A percentile compares a stretch with the other conserved stretches of the same genome.
These are phyloP conservation scores for Acanthamoeba culbertsoni DNA, from an alignment of 208 protist genomes.

Conservation along the genomic window DNA sequence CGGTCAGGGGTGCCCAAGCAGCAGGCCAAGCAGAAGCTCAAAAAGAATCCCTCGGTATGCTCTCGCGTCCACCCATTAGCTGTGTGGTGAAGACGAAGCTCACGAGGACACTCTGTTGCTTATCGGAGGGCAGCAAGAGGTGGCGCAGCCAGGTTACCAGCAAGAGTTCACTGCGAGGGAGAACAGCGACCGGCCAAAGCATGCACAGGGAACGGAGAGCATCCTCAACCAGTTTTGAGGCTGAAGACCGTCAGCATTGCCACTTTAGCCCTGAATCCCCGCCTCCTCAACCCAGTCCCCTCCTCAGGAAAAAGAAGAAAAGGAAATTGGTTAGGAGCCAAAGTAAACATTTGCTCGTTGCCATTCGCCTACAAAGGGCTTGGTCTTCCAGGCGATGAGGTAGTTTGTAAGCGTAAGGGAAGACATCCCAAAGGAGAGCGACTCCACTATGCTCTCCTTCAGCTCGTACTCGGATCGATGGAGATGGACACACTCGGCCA, in stretches of 20 bases:
- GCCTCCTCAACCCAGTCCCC: background rate
- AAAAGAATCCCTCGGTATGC: background rate
- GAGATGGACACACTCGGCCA: background rate
- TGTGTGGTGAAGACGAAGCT: background rate
- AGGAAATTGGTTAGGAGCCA: too few species aligned
- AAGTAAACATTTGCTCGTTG: background rate
- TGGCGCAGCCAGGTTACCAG: background rate
- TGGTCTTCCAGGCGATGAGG: constrained; percentile 9
- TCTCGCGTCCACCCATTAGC: background rate
- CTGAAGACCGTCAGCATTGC: background rate
- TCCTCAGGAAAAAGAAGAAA: background rate
- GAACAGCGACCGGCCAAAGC: background rate
- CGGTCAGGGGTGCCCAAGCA: background rate
- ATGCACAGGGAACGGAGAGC: background rate
- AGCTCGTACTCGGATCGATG: constrained; percentile 20
- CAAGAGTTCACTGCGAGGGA: background rate
- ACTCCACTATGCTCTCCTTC: constrained; percentile 4
- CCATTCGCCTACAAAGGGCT: background rate
- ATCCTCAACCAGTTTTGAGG: background rate
- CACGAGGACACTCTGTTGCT: too few species aligned
- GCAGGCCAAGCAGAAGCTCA: background rate
- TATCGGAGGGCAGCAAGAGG: background rate
- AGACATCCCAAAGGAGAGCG: background rate
- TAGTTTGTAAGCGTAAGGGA: background rate
- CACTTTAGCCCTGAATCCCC: background rate